Conservation (phyloP, 257 asterid species). For the Plantago ovata region DNA sequence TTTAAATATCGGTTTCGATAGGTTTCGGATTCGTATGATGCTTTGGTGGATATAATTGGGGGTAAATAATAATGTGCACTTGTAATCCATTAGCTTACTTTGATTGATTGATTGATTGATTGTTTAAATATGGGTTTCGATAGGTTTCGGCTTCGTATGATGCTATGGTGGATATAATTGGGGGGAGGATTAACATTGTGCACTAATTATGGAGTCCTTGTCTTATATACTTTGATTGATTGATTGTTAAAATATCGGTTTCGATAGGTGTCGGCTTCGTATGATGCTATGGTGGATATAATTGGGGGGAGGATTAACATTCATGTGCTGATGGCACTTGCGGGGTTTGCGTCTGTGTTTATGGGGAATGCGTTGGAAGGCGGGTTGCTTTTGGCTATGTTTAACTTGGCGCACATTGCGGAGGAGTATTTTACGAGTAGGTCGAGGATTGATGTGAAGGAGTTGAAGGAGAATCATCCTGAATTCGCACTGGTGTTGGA, state of each 20-base stretch:
- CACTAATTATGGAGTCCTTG: too few species aligned
- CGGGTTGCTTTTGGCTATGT: conserved; percentile 96
- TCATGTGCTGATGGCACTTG: conserved; percentile 98
- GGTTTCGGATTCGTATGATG: too few species aligned
- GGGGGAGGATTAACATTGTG: too few species aligned
- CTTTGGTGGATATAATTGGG: too few species aligned
- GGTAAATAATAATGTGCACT: too few species aligned
- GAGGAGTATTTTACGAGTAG: conserved; percentile 92
- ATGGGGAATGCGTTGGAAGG: conserved; percentile 97
- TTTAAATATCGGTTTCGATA: conserved; percentile 17
- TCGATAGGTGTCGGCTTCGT: conserved; percentile 73
- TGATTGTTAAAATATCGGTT: background rate
- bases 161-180: too few species aligned
- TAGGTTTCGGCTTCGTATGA: too few species aligned
- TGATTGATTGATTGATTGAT: too few species aligned
- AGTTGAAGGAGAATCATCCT: conserved; percentile 85
- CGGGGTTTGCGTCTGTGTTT: conserved; percentile 92
- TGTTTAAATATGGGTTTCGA: background rate
- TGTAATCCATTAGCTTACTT: too few species aligned
- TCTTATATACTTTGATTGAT: too few species aligned
- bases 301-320: conserved; percentile 83
- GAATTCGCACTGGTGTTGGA: conserved; percentile 80
- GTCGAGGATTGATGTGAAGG: conserved; percentile 85
- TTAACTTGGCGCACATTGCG: conserved; percentile 95
- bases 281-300: conserved; percentile 84